These are phyloP conservation scores for Amphirosellinia nigrospora DNA, from an alignment of 495 filamentous ascomycete genomes.

Conservation along the genomic window DNA sequence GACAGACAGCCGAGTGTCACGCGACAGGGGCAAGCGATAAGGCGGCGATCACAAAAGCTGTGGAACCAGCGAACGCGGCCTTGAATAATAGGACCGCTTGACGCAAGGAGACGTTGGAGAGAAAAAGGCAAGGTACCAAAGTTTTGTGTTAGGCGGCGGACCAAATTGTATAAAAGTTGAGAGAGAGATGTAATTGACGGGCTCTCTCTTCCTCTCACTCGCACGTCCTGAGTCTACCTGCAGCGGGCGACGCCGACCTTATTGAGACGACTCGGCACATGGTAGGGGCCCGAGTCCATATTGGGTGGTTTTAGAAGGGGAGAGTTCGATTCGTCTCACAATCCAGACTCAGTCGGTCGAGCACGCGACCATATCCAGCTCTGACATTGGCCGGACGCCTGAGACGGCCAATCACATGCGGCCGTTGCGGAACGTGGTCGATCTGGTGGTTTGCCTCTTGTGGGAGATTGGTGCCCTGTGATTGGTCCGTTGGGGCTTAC, in stretches of 20 bases:
- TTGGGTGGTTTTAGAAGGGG: conserved; percentile 25
- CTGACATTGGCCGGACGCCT: conserved; percentile 38
- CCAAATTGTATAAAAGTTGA: neutral
- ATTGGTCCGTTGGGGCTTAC: neutral
- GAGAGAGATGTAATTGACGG: neutral
- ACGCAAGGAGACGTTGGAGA: neutral
- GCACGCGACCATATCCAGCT: conserved; percentile 44
- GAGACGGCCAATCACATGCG: conserved; percentile 30
- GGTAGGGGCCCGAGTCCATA: conserved; percentile 23
- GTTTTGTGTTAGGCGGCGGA: neutral
- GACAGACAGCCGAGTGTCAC: conserved; percentile 18
- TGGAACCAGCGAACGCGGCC: conserved; percentile 17
- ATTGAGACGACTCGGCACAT: conserved; percentile 20
- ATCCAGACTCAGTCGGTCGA: conserved; percentile 38
- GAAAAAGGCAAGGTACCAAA: too few relatives aligned
- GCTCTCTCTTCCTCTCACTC: neutral
- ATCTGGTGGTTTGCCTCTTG: conserved; percentile 26
- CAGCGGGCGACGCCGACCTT: neutral
- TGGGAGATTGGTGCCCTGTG: conserved; percentile 11
- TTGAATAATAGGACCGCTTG: conserved; percentile 14
- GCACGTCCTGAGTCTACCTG: neutral
- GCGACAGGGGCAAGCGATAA: conserved; percentile 21
- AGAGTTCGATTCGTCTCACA: conserved; percentile 26
- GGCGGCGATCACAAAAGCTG: neutral
- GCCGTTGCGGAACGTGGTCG: conserved; percentile 21